Base-by-base conservation (phyloP, 73 alveolate species). In the Tetrahymena malaccensis region DNA sequence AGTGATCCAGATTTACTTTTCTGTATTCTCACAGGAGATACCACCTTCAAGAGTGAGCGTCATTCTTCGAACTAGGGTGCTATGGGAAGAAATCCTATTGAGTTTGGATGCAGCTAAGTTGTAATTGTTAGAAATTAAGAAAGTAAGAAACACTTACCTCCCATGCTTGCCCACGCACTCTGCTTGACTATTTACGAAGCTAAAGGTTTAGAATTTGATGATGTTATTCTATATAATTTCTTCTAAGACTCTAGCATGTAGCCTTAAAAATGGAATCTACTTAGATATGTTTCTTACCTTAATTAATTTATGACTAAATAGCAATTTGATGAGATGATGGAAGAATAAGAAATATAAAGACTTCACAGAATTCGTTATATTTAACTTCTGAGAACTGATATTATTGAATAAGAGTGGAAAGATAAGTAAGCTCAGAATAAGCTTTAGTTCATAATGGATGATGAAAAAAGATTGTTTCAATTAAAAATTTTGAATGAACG, bases 181-280 rank as follows among this genome's bases (percentile, higher is more conserved):
- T 97, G 98, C 55, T 96, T 98, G 21, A 98, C 99, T 9, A 97
- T 97, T 19, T 98, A 94, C 93, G 99, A 98, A 85, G 98, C 98
- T 21, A 98, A 97, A 85, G 99, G 98, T 27, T 94, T 97, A 6
- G 98, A 97, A 84, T 97, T 97, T 70, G 99, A 97, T 34, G 98
- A 97, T 93, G 98, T 97, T 43, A 97, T 97, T 38, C 93, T 97
- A 4, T 96, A 94, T 93, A 97, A 97, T 94, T 98, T 98, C 98
- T 98, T 98, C 96, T 84, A 94, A n/a, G 97, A 96, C 94, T 97
- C 98, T 4, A 96, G 84, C 22, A 85, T 94, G 38, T 40, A 96
- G 16, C 93, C 94, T n/a, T 84, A 97, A 17, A 94, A 96, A 55
- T 98, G 98, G 98, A 97, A 96, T 56, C 94, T 97, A 10, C 93